Conservation (phyloP, 768 basidiomycete genomes). For the Amanita phalloides region DNA sequence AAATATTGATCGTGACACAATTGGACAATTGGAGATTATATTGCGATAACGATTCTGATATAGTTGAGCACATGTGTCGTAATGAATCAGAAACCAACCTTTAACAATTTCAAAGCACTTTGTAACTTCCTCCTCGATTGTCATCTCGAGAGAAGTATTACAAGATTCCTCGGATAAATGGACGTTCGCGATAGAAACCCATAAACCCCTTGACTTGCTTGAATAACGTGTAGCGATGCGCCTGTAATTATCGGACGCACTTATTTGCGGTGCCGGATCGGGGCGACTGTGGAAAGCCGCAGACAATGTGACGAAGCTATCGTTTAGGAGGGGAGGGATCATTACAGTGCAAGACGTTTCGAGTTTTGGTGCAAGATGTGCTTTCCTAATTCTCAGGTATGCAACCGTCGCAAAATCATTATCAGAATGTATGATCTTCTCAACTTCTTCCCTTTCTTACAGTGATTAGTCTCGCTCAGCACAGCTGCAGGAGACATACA, state of each 20-base stretch:
- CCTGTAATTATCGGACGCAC: slow-evolving; percentile 4
- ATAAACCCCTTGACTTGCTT: slow-evolving; percentile 29
- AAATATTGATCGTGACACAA: slow-evolving; percentile 70
- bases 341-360: slow-evolving; percentile 11
- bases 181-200: slow-evolving; percentile 62
- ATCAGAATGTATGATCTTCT: slow-evolving; percentile 70
- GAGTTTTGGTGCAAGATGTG: slow-evolving; percentile 48
- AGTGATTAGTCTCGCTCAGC: slow-evolving; percentile 3
- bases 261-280: not conserved
- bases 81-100: slow-evolving; percentile 21
- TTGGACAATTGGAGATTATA: slow-evolving; percentile 43
- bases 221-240: not conserved
- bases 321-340: slow-evolving; percentile 46
- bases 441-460: slow-evolving; percentile 48
- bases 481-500: slow-evolving; percentile 34
- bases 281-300: not conserved
- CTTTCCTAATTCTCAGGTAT: slow-evolving; percentile 71
- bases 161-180: slow-evolving; percentile 13
- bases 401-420: slow-evolving; percentile 86
- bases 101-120: slow-evolving; percentile 55
- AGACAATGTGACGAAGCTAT: slow-evolving; percentile 20
- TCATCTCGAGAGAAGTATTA: slow-evolving; percentile 13
- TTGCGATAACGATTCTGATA: slow-evolving; percentile 39
- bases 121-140: slow-evolving; percentile 63
- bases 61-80: not conserved